Evolutionary conservation across 495 filamentous ascomycete genomes (phyloP), one percentile per base, ranked within the genome.

Genomic region (Elasticomyces elasticus): DNA sequence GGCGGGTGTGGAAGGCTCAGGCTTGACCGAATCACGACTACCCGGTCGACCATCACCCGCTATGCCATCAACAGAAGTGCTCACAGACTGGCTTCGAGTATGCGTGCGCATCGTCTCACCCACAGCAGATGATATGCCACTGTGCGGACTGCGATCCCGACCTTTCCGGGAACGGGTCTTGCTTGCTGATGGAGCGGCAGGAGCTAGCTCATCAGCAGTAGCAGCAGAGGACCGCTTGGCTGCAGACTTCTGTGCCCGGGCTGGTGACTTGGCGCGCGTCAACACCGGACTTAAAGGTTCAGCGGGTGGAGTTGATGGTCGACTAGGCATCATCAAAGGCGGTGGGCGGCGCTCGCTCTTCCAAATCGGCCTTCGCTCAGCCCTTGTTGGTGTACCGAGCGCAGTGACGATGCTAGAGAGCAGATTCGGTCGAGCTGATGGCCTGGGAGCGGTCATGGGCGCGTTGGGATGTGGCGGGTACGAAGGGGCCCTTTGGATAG

Each of bases 1-100:
- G 12, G 85, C 82, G 1, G 81, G 84, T 19, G 68, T 74, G 4
- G 73, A 68, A 30, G 76, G 79, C 65, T 92, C 86, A 43, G 77
- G 73, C 69, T 90, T 90, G 55, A 89, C 75, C 37, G 68, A 74
- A 48, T 74, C 66, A 4, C 68, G 69, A 2, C 65, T 55, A 35
- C 62, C 61, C 25, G 75, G 65, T 6, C 71, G 69, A 13, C 58
- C 61, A 41, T 80, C 81, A 27, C 49, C 24, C 19, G 71, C 58
- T n/a, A 70, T 64, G 28, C 79, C 79, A 51, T 76, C 79, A 28
- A 76, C 74, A 33, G 78, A 76, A 2, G 78, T 81, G 28, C 71
- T 61, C 12, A 81, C 68, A 4, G 83, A 87, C 41, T 75, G 72
- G 51, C 79, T 80, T 44, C 79, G 72, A 49, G 76, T 78, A n/a